Conservation (phyloP, 208 protist species). For the Crithidia thermophila region DNA sequence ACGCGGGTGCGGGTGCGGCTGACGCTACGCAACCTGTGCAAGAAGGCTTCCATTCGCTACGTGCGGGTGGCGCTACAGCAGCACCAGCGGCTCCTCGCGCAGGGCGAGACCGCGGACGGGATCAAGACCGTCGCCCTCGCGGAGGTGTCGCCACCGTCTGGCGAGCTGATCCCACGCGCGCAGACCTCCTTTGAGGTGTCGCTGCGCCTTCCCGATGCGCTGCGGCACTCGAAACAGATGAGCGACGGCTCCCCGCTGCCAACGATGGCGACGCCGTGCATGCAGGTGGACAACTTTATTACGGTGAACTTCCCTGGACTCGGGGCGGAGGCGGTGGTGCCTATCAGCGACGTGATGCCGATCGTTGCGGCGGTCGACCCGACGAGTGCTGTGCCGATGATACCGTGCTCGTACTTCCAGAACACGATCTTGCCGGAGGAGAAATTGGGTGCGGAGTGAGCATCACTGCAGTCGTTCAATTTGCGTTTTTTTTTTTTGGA, state of each 20-base stretch:
- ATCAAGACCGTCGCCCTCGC: slow-evolving; percentile 12
- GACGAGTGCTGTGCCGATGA: slow-evolving; percentile 11
- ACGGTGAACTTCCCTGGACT: slow-evolving; percentile 27
- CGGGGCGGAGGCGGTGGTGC: slow-evolving; percentile 15
- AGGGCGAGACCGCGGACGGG: slow-evolving; percentile 8
- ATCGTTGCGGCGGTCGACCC: slow-evolving; percentile 30
- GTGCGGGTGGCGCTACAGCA: slow-evolving; percentile 33
- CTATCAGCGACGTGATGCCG: slow-evolving; percentile 20
- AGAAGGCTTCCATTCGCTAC: slow-evolving; percentile 19
- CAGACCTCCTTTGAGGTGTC: not conserved
- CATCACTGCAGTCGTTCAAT: not conserved
- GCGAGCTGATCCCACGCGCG: slow-evolving; percentile 14
- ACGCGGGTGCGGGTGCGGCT: not conserved
- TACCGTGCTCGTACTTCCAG: slow-evolving; percentile 23
- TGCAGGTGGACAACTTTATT: slow-evolving; percentile 27
- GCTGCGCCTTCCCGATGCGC: slow-evolving; percentile 15
- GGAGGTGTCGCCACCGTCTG: slow-evolving; percentile 7
- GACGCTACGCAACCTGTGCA: slow-evolving; percentile 12
- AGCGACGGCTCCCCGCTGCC: slow-evolving; percentile 10
- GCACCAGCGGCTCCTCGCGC: slow-evolving; percentile 22
- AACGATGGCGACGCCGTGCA: slow-evolving; percentile 28
- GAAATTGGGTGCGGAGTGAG: slow-evolving; percentile 23
- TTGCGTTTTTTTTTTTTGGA: slow-evolving; percentile 4
- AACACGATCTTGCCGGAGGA: slow-evolving; percentile 28
- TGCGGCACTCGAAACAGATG: slow-evolving; percentile 4